Evolutionary conservation across 257 asterid genomes (phyloP).

Genomic region (Pogostemon cablin): DNA sequence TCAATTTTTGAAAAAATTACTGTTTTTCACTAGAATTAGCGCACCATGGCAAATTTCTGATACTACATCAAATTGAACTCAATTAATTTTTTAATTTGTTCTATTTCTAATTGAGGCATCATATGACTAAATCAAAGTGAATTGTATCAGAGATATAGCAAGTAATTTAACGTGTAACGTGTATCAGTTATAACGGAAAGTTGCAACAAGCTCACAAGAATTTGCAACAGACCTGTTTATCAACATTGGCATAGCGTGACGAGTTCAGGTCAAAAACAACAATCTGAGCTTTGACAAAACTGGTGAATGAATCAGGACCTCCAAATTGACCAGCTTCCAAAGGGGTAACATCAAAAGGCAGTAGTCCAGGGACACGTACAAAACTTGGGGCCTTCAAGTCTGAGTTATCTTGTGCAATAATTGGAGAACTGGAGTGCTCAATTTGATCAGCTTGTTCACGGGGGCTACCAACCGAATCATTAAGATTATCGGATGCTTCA

Average conservation of each 20-base stretch:
- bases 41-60: neutral
- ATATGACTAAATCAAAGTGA: constrained; percentile 10
- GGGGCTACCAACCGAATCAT: constrained; percentile 69
- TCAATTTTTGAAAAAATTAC: neutral
- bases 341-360: constrained; percentile 55
- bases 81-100: constrained; percentile 1
- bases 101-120: neutral
- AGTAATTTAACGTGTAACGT: constrained; percentile 14
- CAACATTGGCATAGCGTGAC: constrained; percentile 61
- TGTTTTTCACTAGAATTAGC: neutral
- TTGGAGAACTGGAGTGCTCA: constrained; percentile 36
- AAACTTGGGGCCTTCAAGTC: constrained; percentile 66
- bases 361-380: constrained; percentile 68
- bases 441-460: constrained; percentile 38
- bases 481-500: constrained; percentile 84
- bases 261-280: constrained; percentile 76
- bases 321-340: constrained; percentile 54
- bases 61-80: neutral
- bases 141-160: neutral
- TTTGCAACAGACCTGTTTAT: constrained; percentile 63
- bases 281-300: constrained; percentile 94
- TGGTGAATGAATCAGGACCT: constrained; percentile 60
- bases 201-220: constrained; percentile 16
- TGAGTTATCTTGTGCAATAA: constrained; percentile 35
- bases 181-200: constrained; percentile 16